Base-by-base conservation (phyloP, 2,329 filamentous ascomycete genomes). In the Aspergillus aculeatinus region DNA sequence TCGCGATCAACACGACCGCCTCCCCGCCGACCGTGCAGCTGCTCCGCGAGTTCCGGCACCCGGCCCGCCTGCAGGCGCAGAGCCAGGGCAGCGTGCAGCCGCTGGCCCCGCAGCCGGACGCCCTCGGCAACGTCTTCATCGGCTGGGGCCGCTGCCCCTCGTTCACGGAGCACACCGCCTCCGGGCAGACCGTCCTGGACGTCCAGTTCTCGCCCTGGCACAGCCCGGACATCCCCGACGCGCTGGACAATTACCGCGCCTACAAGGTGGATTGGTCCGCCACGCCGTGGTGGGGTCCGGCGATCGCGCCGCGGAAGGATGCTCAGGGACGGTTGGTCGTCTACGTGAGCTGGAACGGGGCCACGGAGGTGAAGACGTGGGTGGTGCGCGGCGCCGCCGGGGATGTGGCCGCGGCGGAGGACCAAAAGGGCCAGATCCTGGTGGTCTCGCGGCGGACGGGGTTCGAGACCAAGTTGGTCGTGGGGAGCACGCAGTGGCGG, bases 151-250 rank as follows among this genome's bases (percentile, higher is more conserved):
- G 58, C 5, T 60, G 58, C 21, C 58, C 58, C 2, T 25, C 53
- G 3, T 60, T 60, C 27, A 60, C 58, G 9, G 58, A 60, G 39
- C 58, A 60, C 49, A 57, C 2, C 21, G 44, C 58, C 10, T 49
- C 48, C n/a, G 58, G 58, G 3, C 14, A 50, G 48, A 60, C 58
- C 2, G 54, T 60, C 11, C 48, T 60, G 35, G 53, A 60, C 42
- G 58, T 60, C 10, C 58, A 60, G 48, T 60, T 60, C 50, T 60
- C 58, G 3, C 58, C 58, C 7, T 60, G 58, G 58, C 58, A 60
- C 47, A 60, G 58, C 39, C 39, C 25, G 12, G 48, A 53, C 2
- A 60, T 60, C 12, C 58, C 58, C 10, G 58, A 60, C 25, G 58
- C 58, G 16, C 48, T 55, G 16, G 57, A 59, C 11, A 59, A 59